Percentiles rank a stretch among this genome's conserved stretches.
Conservation (phyloP, 208 protist species). For the Lotmaria passim region DNA sequence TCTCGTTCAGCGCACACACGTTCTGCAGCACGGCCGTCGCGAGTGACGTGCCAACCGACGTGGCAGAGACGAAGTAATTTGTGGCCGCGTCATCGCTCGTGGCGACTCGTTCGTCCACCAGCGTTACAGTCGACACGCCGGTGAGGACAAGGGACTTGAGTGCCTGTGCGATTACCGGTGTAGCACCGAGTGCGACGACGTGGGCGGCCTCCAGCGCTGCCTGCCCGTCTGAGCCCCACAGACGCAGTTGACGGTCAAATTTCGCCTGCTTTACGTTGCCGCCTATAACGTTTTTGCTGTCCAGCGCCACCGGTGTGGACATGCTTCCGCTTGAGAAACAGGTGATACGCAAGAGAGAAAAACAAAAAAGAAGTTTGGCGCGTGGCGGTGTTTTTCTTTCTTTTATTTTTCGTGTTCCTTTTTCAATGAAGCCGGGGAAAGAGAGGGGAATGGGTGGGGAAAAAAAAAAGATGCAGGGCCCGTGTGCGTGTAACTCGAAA, state of each 20-base stretch:
- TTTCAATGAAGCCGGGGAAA: no score
- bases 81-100: slow-evolving; percentile 84
- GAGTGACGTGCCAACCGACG: slow-evolving; percentile 56
- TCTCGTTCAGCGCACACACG: slow-evolving; percentile 89
- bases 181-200: slow-evolving; percentile 93
- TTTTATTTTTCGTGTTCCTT: neutral
- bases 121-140: slow-evolving; percentile 91
- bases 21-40: slow-evolving; percentile 71
- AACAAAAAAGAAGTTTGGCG: slow-evolving; percentile 20
- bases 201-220: slow-evolving; percentile 74
- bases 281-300: slow-evolving; percentile 17
- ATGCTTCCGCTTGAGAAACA: neutral
- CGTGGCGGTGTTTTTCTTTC: neutral
- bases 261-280: slow-evolving; percentile 46
- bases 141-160: slow-evolving; percentile 97
- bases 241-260: slow-evolving; percentile 93
- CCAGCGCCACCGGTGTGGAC: neutral
- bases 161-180: slow-evolving; percentile 88
- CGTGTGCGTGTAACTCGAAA: no score
- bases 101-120: slow-evolving; percentile 93
- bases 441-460: no score
- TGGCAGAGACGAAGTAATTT: slow-evolving; percentile 95
- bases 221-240: slow-evolving; percentile 96
- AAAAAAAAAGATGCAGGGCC: slow-evolving; percentile 4
- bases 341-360: slow-evolving; percentile 7